These are phyloP conservation scores for Candida endomychidarum DNA, from an alignment of 805 yeast genomes.

Conservation along the genomic window DNA sequence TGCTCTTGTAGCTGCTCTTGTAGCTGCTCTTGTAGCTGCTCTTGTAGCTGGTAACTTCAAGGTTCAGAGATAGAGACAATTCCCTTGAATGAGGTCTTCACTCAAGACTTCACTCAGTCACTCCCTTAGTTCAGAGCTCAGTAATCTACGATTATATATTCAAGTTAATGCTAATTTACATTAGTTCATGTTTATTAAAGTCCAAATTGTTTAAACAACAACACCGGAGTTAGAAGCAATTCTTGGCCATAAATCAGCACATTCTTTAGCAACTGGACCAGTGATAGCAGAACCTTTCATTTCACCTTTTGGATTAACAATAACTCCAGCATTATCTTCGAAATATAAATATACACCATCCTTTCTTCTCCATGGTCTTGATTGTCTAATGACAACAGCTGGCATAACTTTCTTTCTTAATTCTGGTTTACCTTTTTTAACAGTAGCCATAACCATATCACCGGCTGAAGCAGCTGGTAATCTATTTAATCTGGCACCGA, in stretches of 20 bases:
- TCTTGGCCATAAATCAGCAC: slow-evolving; percentile 99
- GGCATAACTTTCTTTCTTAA: slow-evolving; percentile 99
- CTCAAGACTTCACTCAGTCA: too few relatives aligned
- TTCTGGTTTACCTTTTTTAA: slow-evolving; percentile 99
- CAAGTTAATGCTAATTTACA: slow-evolving; percentile 13
- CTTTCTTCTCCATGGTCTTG: slow-evolving; percentile 99
- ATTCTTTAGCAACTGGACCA: slow-evolving; percentile 99
- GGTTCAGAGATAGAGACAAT: not conserved
- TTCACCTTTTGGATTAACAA: slow-evolving; percentile 99
- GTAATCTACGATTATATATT: slow-evolving; percentile 10
- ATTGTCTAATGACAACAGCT: slow-evolving; percentile 98
- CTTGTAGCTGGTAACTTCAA: too few relatives aligned
- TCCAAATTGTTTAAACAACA: slow-evolving; percentile 83
- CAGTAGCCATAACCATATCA: slow-evolving; percentile 99
- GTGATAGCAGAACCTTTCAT: slow-evolving; percentile 99
- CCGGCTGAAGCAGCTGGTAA: slow-evolving; percentile 99
- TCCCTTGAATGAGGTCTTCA: too few relatives aligned
- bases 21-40: too few relatives aligned
- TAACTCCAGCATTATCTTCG: slow-evolving; percentile 99
- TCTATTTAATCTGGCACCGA: slow-evolving; percentile 99
- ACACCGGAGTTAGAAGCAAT: slow-evolving; percentile 99
- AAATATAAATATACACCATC: slow-evolving; percentile 99
- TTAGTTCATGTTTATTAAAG: slow-evolving; percentile 2
- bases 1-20: too few relatives aligned
- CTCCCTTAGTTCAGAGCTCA: too few relatives aligned